Conservation (phyloP, 139 green algal genomes). For the Micractinium conductrix region DNA sequence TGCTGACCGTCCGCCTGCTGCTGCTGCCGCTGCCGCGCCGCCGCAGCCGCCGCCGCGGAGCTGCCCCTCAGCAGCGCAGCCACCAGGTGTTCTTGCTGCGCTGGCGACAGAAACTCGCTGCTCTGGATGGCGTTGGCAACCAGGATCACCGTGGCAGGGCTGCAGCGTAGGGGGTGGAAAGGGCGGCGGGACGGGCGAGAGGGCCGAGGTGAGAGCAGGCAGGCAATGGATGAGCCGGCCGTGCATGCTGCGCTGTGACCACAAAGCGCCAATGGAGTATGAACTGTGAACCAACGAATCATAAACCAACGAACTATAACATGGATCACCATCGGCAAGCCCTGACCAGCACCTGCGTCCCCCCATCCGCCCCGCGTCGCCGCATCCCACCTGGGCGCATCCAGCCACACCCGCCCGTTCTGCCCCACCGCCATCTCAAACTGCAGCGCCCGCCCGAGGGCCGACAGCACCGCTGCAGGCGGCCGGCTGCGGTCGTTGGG, state of each 20-base stretch:
- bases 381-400: conserved; percentile 23
- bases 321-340: too few species aligned
- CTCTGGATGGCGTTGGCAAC: conserved; percentile 50
- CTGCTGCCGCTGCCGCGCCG: conserved; percentile 8
- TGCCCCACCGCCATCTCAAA: conserved; percentile 84
- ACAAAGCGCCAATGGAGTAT: neutral
- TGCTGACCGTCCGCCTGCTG: neutral
- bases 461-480: conserved; percentile 57
- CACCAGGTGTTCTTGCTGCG: conserved; percentile 50
- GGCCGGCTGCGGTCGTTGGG: conserved; percentile 6
- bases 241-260: neutral
- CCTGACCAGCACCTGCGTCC: too few species aligned
- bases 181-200: too few species aligned
- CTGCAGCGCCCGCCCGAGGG: conserved; percentile 59
- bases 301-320: too few species aligned
- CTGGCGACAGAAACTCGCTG: conserved; percentile 39
- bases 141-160: conserved; percentile 42
- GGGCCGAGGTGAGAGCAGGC: too few species aligned
- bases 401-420: conserved; percentile 76
- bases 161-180: neutral
- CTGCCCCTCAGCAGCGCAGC: conserved; percentile 27
- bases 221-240: neutral
- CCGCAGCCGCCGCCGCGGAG: neutral
- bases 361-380: too few species aligned
- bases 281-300: too few species aligned